Evolutionary conservation across 2,329 filamentous ascomycete species (phyloP), one percentile per base, ranked within the genome.

Genomic region (Cladophialophora yegresii): DNA sequence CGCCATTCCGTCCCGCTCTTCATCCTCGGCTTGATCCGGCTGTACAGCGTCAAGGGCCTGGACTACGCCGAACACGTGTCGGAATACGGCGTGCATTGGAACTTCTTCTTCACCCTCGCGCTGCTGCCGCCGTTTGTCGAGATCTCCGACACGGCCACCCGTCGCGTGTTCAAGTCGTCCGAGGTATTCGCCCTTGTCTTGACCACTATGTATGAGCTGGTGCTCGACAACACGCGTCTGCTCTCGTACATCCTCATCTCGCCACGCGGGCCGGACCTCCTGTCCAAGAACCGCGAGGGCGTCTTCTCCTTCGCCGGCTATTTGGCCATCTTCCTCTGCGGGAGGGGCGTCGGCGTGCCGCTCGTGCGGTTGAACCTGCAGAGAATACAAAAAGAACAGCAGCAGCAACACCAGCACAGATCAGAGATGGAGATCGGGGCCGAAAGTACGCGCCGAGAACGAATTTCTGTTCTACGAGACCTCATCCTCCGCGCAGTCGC

Each of bases 1-100:
- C 87, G 92, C 49, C 92, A 96, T 77, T 91, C 93, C 0, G 77
- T 96, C 28, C 93, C 95, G 1, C 82, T 99, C 4, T 79, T 97
- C 22, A 81, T 89, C 1, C 82, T 99, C 4, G 95, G 95, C 13
- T 75, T 95, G 26, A 81, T 96, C 61, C 87, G 95, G 26, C 83
- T 98, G 26, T 86, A 92, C 70, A 96, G 88, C 71, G 93, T 98
- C 74, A 99, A 99, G 78, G 91, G 91, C 6, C 81, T 97, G 32
- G 92, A 98, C 75, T 99, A 99, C 75, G 93, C 93, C 2, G 95
- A 99, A 76, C 95, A 99, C 79, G 92, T 97, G 64, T 92, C 91
- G 13, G 95, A 99, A 75, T 99, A 99, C 74, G 95, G 95, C 50
- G 91, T 99, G 9, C 95, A 99, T 77, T 99, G 95, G 95, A 99